Conservation (phyloP, 192 early-diverging fungal species). For the Podila minutissima region DNA sequence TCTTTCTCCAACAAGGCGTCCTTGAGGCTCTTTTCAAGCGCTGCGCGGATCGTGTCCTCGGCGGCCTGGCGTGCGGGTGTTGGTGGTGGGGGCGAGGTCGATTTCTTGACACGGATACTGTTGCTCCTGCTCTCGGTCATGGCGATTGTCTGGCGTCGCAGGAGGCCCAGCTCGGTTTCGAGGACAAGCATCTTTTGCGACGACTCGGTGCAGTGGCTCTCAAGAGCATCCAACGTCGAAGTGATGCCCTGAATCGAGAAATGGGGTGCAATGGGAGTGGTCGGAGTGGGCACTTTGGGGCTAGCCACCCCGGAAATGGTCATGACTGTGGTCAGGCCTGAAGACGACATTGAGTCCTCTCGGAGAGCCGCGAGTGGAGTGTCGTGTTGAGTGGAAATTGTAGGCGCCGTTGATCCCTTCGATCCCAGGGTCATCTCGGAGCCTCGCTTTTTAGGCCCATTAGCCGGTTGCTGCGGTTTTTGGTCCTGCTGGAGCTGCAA, state of each 20-base stretch:
- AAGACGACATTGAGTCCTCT: slow-evolving; percentile 21
- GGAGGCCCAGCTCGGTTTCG: slow-evolving; percentile 34
- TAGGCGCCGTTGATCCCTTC: background rate
- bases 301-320: background rate
- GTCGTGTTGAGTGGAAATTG: background rate
- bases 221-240: slow-evolving; percentile 41
- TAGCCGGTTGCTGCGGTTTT: slow-evolving; percentile 12
- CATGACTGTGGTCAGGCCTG: background rate
- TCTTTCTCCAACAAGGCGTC: slow-evolving; percentile 51
- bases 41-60: slow-evolving; percentile 34
- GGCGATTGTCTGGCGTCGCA: slow-evolving; percentile 27
- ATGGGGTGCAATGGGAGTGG: background rate
- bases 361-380: background rate
- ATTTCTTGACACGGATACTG: slow-evolving; percentile 34
- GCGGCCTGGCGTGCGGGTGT: background rate
- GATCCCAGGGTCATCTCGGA: background rate
- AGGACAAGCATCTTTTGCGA: slow-evolving; percentile 35
- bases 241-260: slow-evolving; percentile 21
- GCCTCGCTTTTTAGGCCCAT: background rate
- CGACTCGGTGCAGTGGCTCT: slow-evolving; percentile 31
- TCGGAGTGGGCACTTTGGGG: background rate
- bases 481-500: slow-evolving; percentile 18
- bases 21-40: slow-evolving; percentile 45
- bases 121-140: slow-evolving; percentile 36
- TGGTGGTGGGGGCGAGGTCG: background rate